A percentile compares a stretch with the other conserved stretches of the same genome.
Evolutionary conservation across 352 stramenopile species (phyloP).

Genomic region (Saprolegnia diclina): DNA sequence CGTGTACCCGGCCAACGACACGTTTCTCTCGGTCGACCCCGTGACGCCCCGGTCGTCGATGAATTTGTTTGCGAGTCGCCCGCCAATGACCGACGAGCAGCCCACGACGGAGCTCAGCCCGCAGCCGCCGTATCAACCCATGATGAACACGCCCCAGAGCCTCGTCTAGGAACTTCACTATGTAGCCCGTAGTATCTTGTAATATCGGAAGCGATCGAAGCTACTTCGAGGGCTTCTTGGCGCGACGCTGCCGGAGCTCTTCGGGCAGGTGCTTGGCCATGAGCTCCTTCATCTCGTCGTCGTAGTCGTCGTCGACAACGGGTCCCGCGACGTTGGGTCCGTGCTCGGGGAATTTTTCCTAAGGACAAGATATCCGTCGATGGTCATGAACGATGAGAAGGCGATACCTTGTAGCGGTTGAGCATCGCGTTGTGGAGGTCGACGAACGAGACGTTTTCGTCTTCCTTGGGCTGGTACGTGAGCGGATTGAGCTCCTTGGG

Average conservation of each 20-base stretch:
- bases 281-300: constrained; percentile 23
- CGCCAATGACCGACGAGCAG: background rate
- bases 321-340: background rate
- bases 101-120: background rate
- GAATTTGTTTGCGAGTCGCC: constrained; percentile 9
- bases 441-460: constrained; percentile 19
- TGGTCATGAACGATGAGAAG: background rate
- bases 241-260: background rate
- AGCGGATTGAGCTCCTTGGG: constrained; percentile 19
- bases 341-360: constrained; percentile 19
- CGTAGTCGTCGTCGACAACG: constrained; percentile 18
- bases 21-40: constrained; percentile 18
- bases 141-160: background rate
- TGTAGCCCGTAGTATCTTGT: background rate
- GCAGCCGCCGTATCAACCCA: background rate
- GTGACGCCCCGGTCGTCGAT: constrained; percentile 15
- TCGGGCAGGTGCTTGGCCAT: constrained; percentile 13
- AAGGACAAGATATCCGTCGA: background rate
- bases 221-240: background rate
- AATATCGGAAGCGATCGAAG: no score
- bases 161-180: no score
- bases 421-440: constrained; percentile 22
- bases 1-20: constrained; percentile 6
- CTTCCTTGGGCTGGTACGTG: constrained; percentile 11
- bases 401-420: constrained; percentile 19